Conservation (phyloP, 164 flowering plant species). For the Paratinospora sagittata region DNA sequence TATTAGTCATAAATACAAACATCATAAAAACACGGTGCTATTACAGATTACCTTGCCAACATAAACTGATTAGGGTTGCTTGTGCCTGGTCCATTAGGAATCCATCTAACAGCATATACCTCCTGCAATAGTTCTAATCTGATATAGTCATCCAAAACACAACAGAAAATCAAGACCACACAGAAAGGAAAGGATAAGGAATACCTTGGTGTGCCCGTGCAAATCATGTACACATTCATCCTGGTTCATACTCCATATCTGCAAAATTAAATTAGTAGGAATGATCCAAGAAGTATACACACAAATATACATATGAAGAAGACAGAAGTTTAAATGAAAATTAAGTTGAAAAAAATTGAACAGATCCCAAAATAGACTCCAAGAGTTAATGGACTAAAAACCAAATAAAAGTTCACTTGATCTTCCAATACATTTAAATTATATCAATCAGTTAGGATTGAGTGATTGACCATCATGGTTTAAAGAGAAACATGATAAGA, state of each 20-base stretch:
- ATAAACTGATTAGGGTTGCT: slow-evolving; percentile 80
- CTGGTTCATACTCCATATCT: slow-evolving; percentile 95
- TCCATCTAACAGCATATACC: slow-evolving; percentile 95
- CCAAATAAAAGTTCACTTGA: no score
- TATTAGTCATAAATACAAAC: neutral
- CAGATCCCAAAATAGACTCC: no score
- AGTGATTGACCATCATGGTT: no score
- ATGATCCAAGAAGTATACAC: neutral
- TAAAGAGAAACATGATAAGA: no score
- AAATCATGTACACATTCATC: slow-evolving; percentile 79
- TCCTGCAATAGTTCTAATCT: slow-evolving; percentile 45
- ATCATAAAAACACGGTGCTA: neutral
- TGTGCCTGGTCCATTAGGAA: slow-evolving; percentile 93
- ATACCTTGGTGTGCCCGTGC: slow-evolving; percentile 78
- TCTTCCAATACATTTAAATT: no score
- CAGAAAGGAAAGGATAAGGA: slow-evolving; percentile 2
- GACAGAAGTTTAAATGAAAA: no score
- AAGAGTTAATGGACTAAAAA: no score
- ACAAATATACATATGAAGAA: no score
- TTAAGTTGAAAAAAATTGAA: no score
- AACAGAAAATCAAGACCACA: neutral
- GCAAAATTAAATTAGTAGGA: slow-evolving; percentile 22
- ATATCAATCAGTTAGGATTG: no score
- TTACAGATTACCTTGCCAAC: slow-evolving; percentile 62
- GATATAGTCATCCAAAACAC: neutral